Percentiles rank a stretch among this genome's conserved stretches.
These are phyloP conservation scores for Tetrapisispora nanseiensis DNA, from an alignment of 805 yeast genomes.

Conservation along the genomic window DNA sequence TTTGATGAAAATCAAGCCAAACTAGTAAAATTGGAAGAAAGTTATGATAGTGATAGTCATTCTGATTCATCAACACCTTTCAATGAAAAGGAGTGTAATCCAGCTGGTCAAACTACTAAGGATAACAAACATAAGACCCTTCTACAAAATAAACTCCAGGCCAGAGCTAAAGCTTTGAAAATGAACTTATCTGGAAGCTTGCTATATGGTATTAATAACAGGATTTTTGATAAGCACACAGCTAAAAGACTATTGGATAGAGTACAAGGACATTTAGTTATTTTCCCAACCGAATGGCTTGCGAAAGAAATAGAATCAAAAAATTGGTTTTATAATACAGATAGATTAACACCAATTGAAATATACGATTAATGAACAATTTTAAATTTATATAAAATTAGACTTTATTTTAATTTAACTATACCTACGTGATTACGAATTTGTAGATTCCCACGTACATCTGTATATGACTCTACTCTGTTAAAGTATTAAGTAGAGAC, in stretches of 20 bases:
- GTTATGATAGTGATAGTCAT: neutral
- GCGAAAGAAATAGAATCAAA: conserved; percentile 76
- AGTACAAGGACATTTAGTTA: conserved; percentile 76
- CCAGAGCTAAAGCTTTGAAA: conserved; percentile 17
- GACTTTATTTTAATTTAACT: neutral
- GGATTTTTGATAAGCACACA: conserved; percentile 59
- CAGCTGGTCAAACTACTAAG: neutral
- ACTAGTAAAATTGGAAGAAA: conserved; percentile 22
- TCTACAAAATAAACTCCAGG: conserved; percentile 3
- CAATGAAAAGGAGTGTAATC: neutral
- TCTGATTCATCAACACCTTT: neutral
- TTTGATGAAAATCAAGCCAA: conserved; percentile 33
- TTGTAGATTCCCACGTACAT: too few species aligned
- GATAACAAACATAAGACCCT: neutral
- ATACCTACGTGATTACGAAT: too few species aligned
- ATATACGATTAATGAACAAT: conserved; percentile 52
- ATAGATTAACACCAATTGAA: conserved; percentile 89
- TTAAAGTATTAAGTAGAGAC: too few species aligned
- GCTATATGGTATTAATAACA: conserved; percentile 30
- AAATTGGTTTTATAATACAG: conserved; percentile 93
- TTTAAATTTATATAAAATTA: neutral
- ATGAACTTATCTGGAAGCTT: conserved; percentile 26
- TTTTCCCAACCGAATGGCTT: conserved; percentile 92
- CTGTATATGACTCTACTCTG: too few species aligned
- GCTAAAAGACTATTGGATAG: conserved; percentile 66